Percentiles rank a stretch among this genome's conserved stretches.
These are phyloP conservation scores for Thermomucor indicae-seudaticae DNA, from an alignment of 371 early-diverging fungal species.

Conservation along the genomic window DNA sequence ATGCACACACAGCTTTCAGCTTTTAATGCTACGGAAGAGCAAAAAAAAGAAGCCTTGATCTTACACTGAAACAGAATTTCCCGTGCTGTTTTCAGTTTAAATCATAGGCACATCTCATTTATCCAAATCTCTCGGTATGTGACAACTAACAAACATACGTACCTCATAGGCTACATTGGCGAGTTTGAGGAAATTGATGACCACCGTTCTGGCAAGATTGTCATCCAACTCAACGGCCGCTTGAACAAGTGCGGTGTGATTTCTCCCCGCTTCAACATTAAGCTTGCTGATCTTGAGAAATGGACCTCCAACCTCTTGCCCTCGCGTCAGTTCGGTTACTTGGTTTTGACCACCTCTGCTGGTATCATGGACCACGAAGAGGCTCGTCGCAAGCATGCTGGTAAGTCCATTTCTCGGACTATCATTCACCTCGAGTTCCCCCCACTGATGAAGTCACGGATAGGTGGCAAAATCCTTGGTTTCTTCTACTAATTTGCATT, in stretches of 20 bases:
- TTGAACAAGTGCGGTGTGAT: constrained; percentile 99
- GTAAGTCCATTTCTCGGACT: too few relatives aligned
- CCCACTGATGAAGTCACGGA: too few relatives aligned
- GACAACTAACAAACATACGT: neutral
- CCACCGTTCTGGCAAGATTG: constrained; percentile 98
- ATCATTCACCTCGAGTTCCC: too few relatives aligned
- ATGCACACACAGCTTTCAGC: constrained; percentile 40
- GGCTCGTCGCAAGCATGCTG: constrained; percentile 97
- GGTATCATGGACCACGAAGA: constrained; percentile 99
- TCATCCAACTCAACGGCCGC: constrained; percentile 98
- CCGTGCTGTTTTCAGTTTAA: constrained; percentile 1
- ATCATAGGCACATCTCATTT: constrained; percentile 25
- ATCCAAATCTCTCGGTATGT: neutral
- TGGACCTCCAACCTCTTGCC: constrained; percentile 98
- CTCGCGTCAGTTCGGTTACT: constrained; percentile 99
- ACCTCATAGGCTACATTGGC: constrained; percentile 93
- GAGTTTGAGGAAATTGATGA: constrained; percentile 99
- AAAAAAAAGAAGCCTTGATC: too few relatives aligned
- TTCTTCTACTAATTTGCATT: constrained; percentile 56
- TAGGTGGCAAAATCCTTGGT: constrained; percentile 97
- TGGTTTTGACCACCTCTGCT: constrained; percentile 95
- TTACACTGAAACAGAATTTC: too few relatives aligned
- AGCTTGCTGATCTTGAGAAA: constrained; percentile 93
- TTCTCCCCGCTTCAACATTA: constrained; percentile 99
- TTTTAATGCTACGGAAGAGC: constrained; percentile 73